A percentile compares a stretch with the other conserved stretches of the same genome.
Conservation (phyloP, 2,329 filamentous ascomycete genomes). For the Aspergillus brasiliensis region DNA sequence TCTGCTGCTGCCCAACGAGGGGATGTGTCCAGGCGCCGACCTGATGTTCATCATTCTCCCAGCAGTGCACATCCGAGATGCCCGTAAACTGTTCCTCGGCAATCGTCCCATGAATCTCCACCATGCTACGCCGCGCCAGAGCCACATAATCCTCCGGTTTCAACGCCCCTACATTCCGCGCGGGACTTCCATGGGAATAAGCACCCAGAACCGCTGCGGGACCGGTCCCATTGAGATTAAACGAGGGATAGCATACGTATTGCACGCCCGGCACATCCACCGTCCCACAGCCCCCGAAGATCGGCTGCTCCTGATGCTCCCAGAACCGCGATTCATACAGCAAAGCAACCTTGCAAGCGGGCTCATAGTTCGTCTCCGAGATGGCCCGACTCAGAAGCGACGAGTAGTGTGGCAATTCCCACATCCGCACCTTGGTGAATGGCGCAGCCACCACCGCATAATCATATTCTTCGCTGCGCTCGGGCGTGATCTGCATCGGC, state of each 20-base stretch:
- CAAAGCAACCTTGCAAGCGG: constrained; percentile 62
- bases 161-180: constrained; percentile 28
- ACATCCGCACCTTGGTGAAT: constrained; percentile 65
- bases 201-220: constrained; percentile 50
- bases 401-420: constrained; percentile 59
- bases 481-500: constrained; percentile 41
- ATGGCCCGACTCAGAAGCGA: constrained; percentile 54
- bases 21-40: constrained; percentile 65
- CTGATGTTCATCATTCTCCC: constrained; percentile 63
- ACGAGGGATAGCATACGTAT: constrained; percentile 40
- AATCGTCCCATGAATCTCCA: constrained; percentile 65
- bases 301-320: constrained; percentile 57
- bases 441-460: constrained; percentile 68
- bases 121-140: constrained; percentile 65
- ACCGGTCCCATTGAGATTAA: constrained; percentile 38
- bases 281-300: constrained; percentile 58
- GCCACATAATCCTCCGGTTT: constrained; percentile 55
- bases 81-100: constrained; percentile 62
- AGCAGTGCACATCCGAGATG: constrained; percentile 66
- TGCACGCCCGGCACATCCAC: constrained; percentile 36
- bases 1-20: constrained; percentile 64
- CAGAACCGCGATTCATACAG: constrained; percentile 68
- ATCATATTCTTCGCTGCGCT: constrained; percentile 58
- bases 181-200: constrained; percentile 32
- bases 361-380: constrained; percentile 52